Evolutionary conservation across 1,139 yeast genomes (phyloP).

Genomic region (Candida gigantensis): DNA sequence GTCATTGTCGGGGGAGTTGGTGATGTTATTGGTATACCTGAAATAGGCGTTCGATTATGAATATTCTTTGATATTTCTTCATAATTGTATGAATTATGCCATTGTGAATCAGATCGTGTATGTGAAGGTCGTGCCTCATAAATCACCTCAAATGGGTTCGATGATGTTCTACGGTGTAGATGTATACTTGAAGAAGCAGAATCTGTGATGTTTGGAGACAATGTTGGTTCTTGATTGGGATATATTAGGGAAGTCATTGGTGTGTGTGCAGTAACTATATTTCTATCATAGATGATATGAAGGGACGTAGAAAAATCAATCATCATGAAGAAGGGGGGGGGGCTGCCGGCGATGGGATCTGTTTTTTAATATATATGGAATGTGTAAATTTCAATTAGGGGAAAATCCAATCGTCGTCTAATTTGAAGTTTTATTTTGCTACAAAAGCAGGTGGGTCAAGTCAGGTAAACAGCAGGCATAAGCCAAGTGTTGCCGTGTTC

Average conservation of each 20-base stretch:
- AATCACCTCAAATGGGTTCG: conserved; percentile 26
- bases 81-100: conserved; percentile 11
- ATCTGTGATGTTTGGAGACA: not conserved
- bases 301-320: not conserved
- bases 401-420: no score
- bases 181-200: conserved; percentile 1
- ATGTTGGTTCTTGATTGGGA: not conserved
- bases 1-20: conserved; percentile 28
- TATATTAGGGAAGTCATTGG: not conserved
- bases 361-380: no score
- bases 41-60: conserved; percentile 6
- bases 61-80: conserved; percentile 10
- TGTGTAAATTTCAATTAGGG: no score
- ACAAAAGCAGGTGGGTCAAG: no score
- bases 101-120: conserved; percentile 5
- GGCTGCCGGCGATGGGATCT: no score
- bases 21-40: conserved; percentile 1
- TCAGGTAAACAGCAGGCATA: no score
- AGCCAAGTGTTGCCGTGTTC: no score
- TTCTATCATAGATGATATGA: not conserved
- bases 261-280: no score
- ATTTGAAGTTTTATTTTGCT: no score
- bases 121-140: conserved; percentile 13
- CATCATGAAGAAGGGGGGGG: no score
- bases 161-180: conserved; percentile 17